Percentiles rank a stretch among this genome's conserved stretches.
These are phyloP conservation scores for Xylaria sp. DNA, from an alignment of 2,329 filamentous ascomycete genomes.

Conservation along the genomic window DNA sequence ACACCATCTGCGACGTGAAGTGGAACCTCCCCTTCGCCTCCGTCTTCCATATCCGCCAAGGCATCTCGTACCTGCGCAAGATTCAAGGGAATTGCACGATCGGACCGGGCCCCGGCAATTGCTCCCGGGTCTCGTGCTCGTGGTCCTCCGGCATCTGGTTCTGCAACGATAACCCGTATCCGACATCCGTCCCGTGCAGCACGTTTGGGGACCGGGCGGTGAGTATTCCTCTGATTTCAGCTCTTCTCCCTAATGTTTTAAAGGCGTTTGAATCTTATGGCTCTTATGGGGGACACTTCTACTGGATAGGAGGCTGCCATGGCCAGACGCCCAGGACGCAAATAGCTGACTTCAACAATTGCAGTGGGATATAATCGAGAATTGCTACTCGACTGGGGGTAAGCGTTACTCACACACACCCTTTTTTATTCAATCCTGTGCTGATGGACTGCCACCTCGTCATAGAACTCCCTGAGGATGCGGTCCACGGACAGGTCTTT, in stretches of 20 bases:
- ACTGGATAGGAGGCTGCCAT: neutral
- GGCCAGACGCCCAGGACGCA: neutral
- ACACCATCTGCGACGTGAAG: slow-evolving; percentile 28
- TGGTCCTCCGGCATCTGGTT: slow-evolving; percentile 38
- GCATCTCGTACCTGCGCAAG: slow-evolving; percentile 30
- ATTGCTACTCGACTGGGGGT: slow-evolving; percentile 35
- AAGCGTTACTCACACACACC: neutral
- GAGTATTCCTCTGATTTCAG: neutral
- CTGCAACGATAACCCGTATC: slow-evolving; percentile 37
- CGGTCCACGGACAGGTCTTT: slow-evolving; percentile 34
- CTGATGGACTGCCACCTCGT: neutral
- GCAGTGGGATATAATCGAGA: slow-evolving; percentile 32
- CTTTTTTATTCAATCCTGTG: neutral
- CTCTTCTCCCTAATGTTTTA: no score
- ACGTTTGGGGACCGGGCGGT: slow-evolving; percentile 31
- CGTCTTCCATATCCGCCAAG: slow-evolving; percentile 36
- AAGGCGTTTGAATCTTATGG: neutral
- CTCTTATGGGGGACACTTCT: neutral
- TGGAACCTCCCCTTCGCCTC: slow-evolving; percentile 33
- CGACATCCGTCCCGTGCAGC: slow-evolving; percentile 34
- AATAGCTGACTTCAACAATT: neutral
- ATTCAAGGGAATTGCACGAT: slow-evolving; percentile 34
- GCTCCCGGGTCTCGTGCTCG: slow-evolving; percentile 36
- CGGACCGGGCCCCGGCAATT: slow-evolving; percentile 37
- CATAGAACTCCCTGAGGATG: slow-evolving; percentile 33